Evolutionary conservation across 345 rosid genomes (phyloP).

Genomic region (Dimocarpus longan): DNA sequence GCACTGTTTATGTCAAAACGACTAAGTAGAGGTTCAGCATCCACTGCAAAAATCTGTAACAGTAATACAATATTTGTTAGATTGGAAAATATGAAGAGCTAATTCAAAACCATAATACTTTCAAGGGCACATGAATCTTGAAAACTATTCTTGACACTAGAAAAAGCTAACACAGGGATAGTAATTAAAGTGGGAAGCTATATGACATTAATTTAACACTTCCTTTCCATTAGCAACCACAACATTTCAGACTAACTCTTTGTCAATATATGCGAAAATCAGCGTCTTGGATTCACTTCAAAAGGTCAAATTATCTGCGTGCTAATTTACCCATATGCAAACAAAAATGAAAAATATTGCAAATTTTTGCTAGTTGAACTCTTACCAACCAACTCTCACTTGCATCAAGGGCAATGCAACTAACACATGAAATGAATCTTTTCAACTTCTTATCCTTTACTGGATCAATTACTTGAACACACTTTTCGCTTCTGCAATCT

Average conservation of each 20-base stretch:
- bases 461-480: constrained; percentile 63
- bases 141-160: constrained; percentile 1
- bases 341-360: neutral
- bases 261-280: neutral
- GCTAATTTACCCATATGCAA: neutral
- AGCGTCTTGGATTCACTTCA: neutral
- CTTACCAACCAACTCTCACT: constrained; percentile 99
- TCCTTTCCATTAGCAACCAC: neutral
- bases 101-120: neutral
- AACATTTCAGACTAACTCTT: neutral
- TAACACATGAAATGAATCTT: constrained; percentile 46
- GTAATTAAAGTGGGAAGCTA: neutral
- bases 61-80: constrained; percentile 16
- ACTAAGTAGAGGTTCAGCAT: constrained; percentile 73
- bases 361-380: constrained; percentile 19
- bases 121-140: neutral
- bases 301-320: neutral
- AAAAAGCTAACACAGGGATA: neutral
- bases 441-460: constrained; percentile 48
- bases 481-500: constrained; percentile 95
- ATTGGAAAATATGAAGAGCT: neutral
- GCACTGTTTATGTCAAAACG: constrained; percentile 76
- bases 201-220: neutral
- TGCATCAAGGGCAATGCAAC: constrained; percentile 88
- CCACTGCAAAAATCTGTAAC: constrained; percentile 82